Conservation (phyloP, 2,329 filamentous ascomycete genomes). For the Aspergillus udagawae region DNA sequence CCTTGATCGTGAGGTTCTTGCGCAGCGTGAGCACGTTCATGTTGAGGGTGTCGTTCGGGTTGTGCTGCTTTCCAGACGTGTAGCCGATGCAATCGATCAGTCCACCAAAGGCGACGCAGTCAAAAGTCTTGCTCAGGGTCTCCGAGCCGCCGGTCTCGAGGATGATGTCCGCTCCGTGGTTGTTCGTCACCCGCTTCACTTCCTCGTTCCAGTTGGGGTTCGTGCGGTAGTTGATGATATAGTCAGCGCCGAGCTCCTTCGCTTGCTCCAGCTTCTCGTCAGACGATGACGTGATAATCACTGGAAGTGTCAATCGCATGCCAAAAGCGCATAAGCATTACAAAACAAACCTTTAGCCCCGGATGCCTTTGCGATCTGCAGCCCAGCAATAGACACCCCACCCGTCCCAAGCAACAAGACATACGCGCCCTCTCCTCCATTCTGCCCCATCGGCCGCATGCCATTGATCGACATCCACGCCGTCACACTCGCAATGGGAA, state of each 20-base stretch:
- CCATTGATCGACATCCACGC: constrained; percentile 50
- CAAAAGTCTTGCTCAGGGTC: constrained; percentile 48
- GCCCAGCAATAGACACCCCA: constrained; percentile 43
- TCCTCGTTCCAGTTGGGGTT: constrained; percentile 45
- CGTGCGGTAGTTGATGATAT: constrained; percentile 49
- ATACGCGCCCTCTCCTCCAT: constrained; percentile 45
- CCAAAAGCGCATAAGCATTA: neutral
- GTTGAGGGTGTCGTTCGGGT: constrained; percentile 52
- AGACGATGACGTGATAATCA: constrained; percentile 50
- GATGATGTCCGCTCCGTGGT: constrained; percentile 49
- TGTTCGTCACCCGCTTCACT: constrained; percentile 42
- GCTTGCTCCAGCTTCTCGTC: constrained; percentile 50
- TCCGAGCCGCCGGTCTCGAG: constrained; percentile 51
- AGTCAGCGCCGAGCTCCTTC: constrained; percentile 47
- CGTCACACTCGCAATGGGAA: constrained; percentile 48
- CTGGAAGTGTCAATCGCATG: constrained; percentile 25
- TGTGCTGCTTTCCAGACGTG: constrained; percentile 53
- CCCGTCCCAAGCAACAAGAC: constrained; percentile 55
- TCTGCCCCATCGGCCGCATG: constrained; percentile 38
- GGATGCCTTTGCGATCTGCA: constrained; percentile 47
- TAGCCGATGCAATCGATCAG: constrained; percentile 48
- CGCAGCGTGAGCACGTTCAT: constrained; percentile 55
- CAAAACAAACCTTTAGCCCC: constrained; percentile 36
- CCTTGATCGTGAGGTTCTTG: constrained; percentile 52
- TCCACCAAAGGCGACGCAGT: constrained; percentile 44